A percentile compares a stretch with the other conserved stretches of the same genome.
These are phyloP conservation scores for Solanum medicagineum DNA, from an alignment of 257 asterid genomes.

Conservation along the genomic window DNA sequence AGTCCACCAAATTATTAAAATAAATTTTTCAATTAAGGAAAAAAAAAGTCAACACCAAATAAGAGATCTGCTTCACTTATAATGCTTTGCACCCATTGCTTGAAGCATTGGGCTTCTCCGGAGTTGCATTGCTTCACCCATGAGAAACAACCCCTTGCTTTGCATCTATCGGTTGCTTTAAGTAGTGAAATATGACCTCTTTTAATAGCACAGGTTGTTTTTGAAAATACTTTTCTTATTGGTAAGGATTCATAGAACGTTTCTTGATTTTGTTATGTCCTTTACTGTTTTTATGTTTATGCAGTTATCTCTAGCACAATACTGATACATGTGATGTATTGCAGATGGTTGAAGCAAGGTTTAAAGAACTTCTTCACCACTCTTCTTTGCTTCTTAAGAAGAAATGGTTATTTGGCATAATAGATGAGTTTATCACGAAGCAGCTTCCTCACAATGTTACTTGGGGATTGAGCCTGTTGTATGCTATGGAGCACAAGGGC, in stretches of 20 bases:
- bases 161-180: not conserved
- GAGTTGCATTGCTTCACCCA: not conserved
- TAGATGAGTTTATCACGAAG: conserved; percentile 91
- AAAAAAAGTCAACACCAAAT: not conserved
- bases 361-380: conserved; percentile 63
- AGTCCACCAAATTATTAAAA: not conserved
- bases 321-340: not conserved
- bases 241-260: not conserved
- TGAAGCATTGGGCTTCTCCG: not conserved
- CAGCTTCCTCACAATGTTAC: conserved; percentile 99
- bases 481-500: conserved; percentile 93
- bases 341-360: conserved; percentile 92
- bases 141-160: not conserved
- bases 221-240: not conserved
- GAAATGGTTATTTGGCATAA: conserved; percentile 84
- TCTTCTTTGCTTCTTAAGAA: conserved; percentile 73
- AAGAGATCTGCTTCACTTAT: not conserved
- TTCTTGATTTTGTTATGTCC: not conserved
- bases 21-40: no score
- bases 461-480: conserved; percentile 94
- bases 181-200: not conserved
- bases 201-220: not conserved
- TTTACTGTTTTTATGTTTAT: not conserved
- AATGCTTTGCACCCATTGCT: not conserved
- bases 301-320: not conserved